Base-by-base conservation (phyloP, 1,284 basidiomycete species). In the Cutaneotrichosporon sp. region DNA sequence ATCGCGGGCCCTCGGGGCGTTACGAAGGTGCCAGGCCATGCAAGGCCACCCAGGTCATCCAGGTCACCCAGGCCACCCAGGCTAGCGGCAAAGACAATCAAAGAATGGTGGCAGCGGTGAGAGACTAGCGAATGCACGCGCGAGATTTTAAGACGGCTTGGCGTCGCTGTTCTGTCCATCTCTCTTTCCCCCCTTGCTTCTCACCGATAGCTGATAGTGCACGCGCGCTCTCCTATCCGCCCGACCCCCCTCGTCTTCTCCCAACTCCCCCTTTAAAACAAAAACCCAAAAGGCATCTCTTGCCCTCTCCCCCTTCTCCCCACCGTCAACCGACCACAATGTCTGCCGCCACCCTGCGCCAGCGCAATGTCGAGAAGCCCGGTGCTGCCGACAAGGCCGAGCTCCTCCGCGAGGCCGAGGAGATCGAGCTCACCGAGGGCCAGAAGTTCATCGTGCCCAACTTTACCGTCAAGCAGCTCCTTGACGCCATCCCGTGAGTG, bases 401-500 rank as follows among this genome's bases (percentile, higher is more conserved):
- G 57, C 67, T 79, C 59, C 59, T 79, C 47, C 65, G 69, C 20
- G 74, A 77, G 59, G 77, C 75, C 33, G 77, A 77, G 55, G 72
- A 76, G 56, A 72, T 72, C 60, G 78, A 80, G 65, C 55, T 74
- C 52, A 67, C 72, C 51, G 73, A 78, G 67, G 74, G 72, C 51
- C 68, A 79, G 65, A 72, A 73, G 74, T 80, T 80, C 69, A 65
- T 79, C 56, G 72, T 79, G 47, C 79, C 79, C 61, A 75, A 78
- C 71, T 80, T 70, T 65, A 78, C 79, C 64, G 70, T 77, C 72
- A 80, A 80, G 73, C 78, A 80, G 73, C 80, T 97, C 63, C 84
- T 97, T 57, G 87, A 86, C 58, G 87, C 86, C 29, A 97, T 98
- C 76, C 95, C 93, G 91, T 93, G 75, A 71, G 78, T 75, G 18